These are phyloP conservation scores for Arthrobotrys megalospora DNA, from an alignment of 2,329 filamentous ascomycete genomes.

Conservation along the genomic window DNA sequence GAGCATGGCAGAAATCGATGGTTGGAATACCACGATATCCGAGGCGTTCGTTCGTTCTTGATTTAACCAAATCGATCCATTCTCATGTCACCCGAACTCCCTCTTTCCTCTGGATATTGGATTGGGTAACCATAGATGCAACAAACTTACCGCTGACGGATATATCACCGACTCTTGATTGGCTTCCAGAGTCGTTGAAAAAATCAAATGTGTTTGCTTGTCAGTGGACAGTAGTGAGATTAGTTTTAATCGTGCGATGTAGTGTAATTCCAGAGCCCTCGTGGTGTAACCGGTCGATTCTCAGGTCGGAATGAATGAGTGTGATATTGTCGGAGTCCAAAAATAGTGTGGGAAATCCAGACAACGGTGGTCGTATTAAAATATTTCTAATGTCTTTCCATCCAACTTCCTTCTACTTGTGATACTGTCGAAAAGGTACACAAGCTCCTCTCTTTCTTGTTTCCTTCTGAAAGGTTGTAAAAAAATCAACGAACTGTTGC, in stretches of 20 bases:
- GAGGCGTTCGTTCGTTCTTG: slow-evolving; percentile 32
- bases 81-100: slow-evolving; percentile 26
- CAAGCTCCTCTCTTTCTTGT: slow-evolving; percentile 43
- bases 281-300: slow-evolving; percentile 56
- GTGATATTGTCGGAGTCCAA: slow-evolving; percentile 58
- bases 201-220: slow-evolving; percentile 49
- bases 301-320: slow-evolving; percentile 60
- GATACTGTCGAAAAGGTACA: slow-evolving; percentile 57
- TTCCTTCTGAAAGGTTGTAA: slow-evolving; percentile 41
- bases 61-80: slow-evolving; percentile 13
- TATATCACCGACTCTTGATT: slow-evolving; percentile 61
- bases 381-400: slow-evolving; percentile 60
- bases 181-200: slow-evolving; percentile 58
- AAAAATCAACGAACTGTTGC: slow-evolving; percentile 52
- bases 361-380: slow-evolving; percentile 57
- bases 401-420: slow-evolving; percentile 58
- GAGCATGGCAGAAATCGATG: slow-evolving; percentile 16
- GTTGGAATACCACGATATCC: slow-evolving; percentile 41
- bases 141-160: slow-evolving; percentile 59
- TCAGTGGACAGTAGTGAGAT: slow-evolving; percentile 52
- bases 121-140: slow-evolving; percentile 49
- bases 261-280: slow-evolving; percentile 52
- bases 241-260: slow-evolving; percentile 44
- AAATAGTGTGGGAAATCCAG: slow-evolving; percentile 57
- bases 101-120: slow-evolving; percentile 19